Base-by-base conservation (phyloP, 495 filamentous ascomycete species). In the Friedmanniomyces endolithicus region DNA sequence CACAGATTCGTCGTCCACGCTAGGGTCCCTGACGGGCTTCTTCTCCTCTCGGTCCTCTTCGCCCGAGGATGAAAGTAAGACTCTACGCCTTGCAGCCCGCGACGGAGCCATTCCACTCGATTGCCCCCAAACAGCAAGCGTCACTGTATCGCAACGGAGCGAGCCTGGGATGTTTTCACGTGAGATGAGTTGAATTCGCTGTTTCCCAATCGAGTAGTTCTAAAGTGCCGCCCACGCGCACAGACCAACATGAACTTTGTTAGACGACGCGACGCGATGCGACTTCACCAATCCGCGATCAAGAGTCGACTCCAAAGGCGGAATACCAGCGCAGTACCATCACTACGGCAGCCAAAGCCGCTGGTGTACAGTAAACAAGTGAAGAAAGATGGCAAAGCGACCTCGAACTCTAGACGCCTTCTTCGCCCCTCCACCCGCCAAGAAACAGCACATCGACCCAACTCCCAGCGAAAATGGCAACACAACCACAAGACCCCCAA, bases 341-440 rank as follows among this genome's bases (percentile, higher is more conserved):
- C n/a, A n/a, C n/a, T n/a, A n/a, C n/a, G n/a, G n/a, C n/a, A n/a
- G n/a, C n/a, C n/a, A n/a, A n/a, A n/a, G n/a, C n/a, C n/a, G n/a
- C n/a, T n/a, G n/a, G n/a, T n/a, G n/a, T n/a, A n/a, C n/a, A n/a
- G n/a, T n/a, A n/a, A n/a, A n/a, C n/a, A n/a, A n/a, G n/a, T n/a
- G n/a, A n/a, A 39, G 3, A 2, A 29, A 2, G 14, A 31, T 46
- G 51, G 25, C 57, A 11, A 59, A 59, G 31, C 52, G 57, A 22
- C 52, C 57, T 31, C 66, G 75, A 25, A 75, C 74, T 0, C 60
- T 80, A 14, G 73, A 78, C 49, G 63, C 68, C 17, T 79, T 79
- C 65, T 80, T 80, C 62, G 63, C 67, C 29, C 68, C 74, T 4
- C 58, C 59, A 22, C 50, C 67, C 14, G 70, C 67, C 45, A 79